Conservation (phyloP, 2,329 filamentous ascomycete species). For the Claviceps pusilla region DNA sequence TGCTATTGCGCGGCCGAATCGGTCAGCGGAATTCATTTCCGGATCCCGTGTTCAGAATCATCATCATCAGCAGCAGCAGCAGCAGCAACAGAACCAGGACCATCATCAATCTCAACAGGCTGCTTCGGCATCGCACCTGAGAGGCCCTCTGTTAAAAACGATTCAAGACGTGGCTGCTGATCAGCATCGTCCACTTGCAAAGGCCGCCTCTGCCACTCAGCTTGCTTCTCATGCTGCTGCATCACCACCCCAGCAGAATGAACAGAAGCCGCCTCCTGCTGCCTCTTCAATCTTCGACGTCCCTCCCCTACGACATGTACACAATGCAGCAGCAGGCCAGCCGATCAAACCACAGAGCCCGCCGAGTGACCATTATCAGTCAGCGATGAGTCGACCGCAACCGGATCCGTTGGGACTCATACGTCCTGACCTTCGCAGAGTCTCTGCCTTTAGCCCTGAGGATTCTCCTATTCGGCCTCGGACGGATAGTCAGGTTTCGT, state of each 20-base stretch:
- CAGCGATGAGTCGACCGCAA: neutral
- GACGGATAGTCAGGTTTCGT: constrained; percentile 7
- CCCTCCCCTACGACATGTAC: neutral
- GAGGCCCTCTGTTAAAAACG: neutral
- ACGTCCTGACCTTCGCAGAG: constrained; percentile 1
- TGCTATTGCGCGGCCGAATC: no score
- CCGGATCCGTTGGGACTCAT: neutral
- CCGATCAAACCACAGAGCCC: constrained; percentile 2
- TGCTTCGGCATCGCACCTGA: neutral
- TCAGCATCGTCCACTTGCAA: neutral
- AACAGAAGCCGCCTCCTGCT: neutral
- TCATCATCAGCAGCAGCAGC: no score
- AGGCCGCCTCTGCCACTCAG: neutral
- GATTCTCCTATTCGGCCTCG: constrained; percentile 7
- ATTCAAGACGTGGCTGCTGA: neutral
- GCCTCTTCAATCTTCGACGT: neutral
- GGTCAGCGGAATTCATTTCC: no score
- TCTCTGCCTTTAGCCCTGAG: constrained; percentile 3
- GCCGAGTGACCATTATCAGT: neutral
- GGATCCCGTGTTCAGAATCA: no score
- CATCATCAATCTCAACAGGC: neutral
- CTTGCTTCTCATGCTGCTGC: neutral
- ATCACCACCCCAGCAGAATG: neutral
- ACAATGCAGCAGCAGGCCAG: neutral
- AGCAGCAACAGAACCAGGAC: no score